A percentile compares a stretch with the other conserved stretches of the same genome.
Evolutionary conservation across 75 land plant genomes (phyloP).

Genomic region (Selaginella moellendorffii): DNA sequence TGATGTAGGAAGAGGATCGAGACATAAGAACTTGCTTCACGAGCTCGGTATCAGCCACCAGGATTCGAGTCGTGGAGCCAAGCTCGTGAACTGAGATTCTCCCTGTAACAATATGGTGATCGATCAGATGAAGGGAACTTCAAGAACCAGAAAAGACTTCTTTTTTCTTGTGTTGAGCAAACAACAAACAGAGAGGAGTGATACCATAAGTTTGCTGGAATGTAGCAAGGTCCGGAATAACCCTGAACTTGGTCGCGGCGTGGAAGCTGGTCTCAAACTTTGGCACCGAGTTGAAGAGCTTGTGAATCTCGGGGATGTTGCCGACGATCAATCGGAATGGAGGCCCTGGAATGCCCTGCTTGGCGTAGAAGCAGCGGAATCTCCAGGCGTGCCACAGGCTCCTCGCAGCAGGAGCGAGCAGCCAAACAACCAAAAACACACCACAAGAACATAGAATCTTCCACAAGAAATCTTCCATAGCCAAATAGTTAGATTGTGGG

Average conservation of each 20-base stretch:
- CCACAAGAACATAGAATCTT: no score
- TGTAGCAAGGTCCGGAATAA: not conserved
- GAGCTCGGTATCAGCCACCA: not conserved
- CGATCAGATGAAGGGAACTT: not conserved
- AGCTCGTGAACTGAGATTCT: constrained; percentile 8
- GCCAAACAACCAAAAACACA: no score
- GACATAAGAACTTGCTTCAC: not conserved
- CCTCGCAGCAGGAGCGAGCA: not conserved
- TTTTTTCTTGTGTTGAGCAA: not conserved
- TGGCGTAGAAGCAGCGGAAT: not conserved
- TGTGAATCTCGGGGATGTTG: not conserved
- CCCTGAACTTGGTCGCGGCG: not conserved
- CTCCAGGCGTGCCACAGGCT: not conserved
- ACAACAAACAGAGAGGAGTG: not conserved
- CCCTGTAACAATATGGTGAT: not conserved
- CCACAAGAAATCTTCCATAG: not conserved
- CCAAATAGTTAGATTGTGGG: not conserved
- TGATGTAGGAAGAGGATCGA: not conserved
- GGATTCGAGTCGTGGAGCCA: not conserved
- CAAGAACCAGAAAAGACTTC: not conserved
- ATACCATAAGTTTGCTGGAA: not conserved
- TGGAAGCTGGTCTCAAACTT: not conserved
- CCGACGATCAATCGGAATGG: not conserved
- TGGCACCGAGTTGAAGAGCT: not conserved
- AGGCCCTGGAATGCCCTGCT: not conserved